A percentile compares a stretch with the other conserved stretches of the same genome.
These are phyloP conservation scores for Alopecurus myosuroides DNA, from an alignment of 176 grass and related monocot genomes.

Conservation along the genomic window DNA sequence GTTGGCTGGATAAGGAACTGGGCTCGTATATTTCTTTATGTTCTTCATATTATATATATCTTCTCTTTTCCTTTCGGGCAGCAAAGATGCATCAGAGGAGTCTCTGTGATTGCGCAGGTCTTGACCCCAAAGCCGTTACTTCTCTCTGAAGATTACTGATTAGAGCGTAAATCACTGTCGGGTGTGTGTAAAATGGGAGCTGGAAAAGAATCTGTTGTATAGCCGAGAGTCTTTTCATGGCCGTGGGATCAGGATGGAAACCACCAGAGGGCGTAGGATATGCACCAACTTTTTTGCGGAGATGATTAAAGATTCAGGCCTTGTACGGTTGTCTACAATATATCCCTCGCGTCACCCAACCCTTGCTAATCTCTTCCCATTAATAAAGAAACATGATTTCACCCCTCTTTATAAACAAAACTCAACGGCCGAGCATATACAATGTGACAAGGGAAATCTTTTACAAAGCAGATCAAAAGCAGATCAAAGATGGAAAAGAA, in stretches of 20 bases:
- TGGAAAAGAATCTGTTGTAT: neutral
- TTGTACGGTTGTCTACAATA: too few species aligned
- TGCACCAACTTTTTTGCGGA: too few species aligned
- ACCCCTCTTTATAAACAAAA: too few species aligned
- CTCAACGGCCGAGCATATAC: too few species aligned
- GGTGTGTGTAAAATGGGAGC: neutral
- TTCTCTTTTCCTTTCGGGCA: slow-evolving; percentile 3
- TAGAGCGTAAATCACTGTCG: slow-evolving; percentile 30
- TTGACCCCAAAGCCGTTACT: neutral
- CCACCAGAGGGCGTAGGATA: neutral
- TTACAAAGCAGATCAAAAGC: too few species aligned
- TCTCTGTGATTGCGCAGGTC: neutral
- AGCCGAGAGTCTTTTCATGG: neutral
- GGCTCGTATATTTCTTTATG: neutral
- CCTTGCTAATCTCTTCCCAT: too few species aligned
- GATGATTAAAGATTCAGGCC: too few species aligned
- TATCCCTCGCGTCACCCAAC: too few species aligned
- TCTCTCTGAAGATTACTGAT: neutral
- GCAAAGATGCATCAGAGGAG: neutral
- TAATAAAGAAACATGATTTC: too few species aligned
- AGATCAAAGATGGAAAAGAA: too few species aligned
- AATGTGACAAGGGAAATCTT: too few species aligned
- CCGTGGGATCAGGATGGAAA: neutral
- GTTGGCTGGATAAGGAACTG: slow-evolving; percentile 17
- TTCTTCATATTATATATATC: neutral